Evolutionary conservation across 306 rosid genomes (phyloP).

Genomic region (Prunus fruticosa): DNA sequence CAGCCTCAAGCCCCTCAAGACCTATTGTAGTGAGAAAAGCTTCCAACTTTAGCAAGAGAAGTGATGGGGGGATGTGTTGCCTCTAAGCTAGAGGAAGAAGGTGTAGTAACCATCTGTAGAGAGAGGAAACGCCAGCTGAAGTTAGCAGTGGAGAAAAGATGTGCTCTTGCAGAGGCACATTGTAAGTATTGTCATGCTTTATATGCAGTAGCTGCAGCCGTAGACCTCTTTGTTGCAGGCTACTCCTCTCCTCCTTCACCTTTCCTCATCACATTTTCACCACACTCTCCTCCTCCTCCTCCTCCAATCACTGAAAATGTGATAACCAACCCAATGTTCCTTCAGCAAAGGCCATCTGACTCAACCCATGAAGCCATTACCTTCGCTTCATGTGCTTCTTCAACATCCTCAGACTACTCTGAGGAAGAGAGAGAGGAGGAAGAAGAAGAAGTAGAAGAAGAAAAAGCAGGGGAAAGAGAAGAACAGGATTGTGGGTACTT

Average conservation of each 20-base stretch:
- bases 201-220: slow-evolving; percentile 73
- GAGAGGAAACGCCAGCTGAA: slow-evolving; percentile 80
- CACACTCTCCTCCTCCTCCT: slow-evolving; percentile 50
- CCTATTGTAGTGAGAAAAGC: slow-evolving; percentile 6
- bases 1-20: slow-evolving; percentile 11
- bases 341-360: slow-evolving; percentile 70
- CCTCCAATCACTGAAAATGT: slow-evolving; percentile 51
- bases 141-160: slow-evolving; percentile 79
- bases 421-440: slow-evolving; percentile 65
- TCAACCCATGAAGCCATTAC: slow-evolving; percentile 62
- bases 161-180: slow-evolving; percentile 86
- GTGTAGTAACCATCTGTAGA: slow-evolving; percentile 69
- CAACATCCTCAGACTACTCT: slow-evolving; percentile 55
- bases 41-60: slow-evolving; percentile 21
- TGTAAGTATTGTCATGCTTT: slow-evolving; percentile 74
- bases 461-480: slow-evolving; percentile 32
- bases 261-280: slow-evolving; percentile 85
- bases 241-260: slow-evolving; percentile 82
- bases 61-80: slow-evolving; percentile 97
- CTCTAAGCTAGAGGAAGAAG: slow-evolving; percentile 94
- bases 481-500: slow-evolving; percentile 55
- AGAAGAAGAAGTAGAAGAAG: slow-evolving; percentile 37
- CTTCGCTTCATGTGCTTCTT: slow-evolving; percentile 50
- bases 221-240: slow-evolving; percentile 78
- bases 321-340: slow-evolving; percentile 80